Conservation (phyloP, 1,284 basidiomycete species). For the Ustilago esculenta region DNA sequence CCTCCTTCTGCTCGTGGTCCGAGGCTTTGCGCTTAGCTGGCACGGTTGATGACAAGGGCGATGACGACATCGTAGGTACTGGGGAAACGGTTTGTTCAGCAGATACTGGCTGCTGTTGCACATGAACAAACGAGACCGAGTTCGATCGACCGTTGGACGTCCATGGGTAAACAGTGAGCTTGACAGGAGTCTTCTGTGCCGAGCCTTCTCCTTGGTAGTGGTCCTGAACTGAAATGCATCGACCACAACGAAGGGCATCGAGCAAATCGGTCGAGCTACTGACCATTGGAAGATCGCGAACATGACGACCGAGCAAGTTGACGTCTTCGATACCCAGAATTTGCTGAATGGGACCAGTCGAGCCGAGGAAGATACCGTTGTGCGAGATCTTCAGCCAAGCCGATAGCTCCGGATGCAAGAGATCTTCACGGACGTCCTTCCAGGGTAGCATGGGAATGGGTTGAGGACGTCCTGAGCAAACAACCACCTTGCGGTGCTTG, state of each 20-base stretch:
- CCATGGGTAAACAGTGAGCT: slow-evolving; percentile 51
- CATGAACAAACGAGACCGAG: slow-evolving; percentile 39
- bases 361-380: slow-evolving; percentile 48
- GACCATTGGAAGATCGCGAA: slow-evolving; percentile 49
- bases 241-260: slow-evolving; percentile 36
- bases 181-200: slow-evolving; percentile 27
- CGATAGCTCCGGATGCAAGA: slow-evolving; percentile 21
- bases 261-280: slow-evolving; percentile 42
- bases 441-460: slow-evolving; percentile 48
- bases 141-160: slow-evolving; percentile 42
- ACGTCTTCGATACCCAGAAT: slow-evolving; percentile 46
- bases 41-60: neutral
- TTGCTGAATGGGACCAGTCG: slow-evolving; percentile 42
- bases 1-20: slow-evolving; percentile 1
- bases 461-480: slow-evolving; percentile 47
- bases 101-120: slow-evolving; percentile 21
- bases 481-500: slow-evolving; percentile 50
- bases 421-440: slow-evolving; percentile 41
- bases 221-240: slow-evolving; percentile 45
- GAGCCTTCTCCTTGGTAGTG: slow-evolving; percentile 18
- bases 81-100: no score
- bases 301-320: slow-evolving; percentile 36
- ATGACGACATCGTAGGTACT: no score
- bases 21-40: slow-evolving; percentile 26
- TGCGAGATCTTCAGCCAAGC: slow-evolving; percentile 50